These are phyloP conservation scores for Artemisia annua DNA, from an alignment of 129 eudicot species.

Conservation along the genomic window DNA sequence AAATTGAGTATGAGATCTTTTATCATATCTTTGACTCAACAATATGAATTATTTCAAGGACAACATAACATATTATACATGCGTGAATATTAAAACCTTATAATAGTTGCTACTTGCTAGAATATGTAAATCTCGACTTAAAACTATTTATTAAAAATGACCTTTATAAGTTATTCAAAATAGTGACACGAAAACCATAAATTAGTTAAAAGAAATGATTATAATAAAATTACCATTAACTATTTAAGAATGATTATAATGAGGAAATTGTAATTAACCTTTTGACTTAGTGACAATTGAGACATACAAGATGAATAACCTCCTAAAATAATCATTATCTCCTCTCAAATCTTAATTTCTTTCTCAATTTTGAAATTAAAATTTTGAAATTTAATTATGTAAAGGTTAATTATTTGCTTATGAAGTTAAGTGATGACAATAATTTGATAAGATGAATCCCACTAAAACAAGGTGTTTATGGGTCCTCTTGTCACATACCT, in stretches of 20 bases:
- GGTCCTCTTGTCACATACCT: constrained; percentile 44
- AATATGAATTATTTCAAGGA: too few species aligned
- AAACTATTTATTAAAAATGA: too few species aligned
- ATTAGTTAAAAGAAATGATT: constrained; percentile 40
- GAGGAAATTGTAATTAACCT: constrained; percentile 33
- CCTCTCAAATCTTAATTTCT: constrained; percentile 40
- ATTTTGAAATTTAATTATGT: constrained; percentile 7
- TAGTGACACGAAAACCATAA: constrained; percentile 22
- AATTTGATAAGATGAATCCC: constrained; percentile 61
- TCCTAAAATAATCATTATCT: constrained; percentile 36
- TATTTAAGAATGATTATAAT: constrained; percentile 33
- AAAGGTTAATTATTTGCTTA: constrained; percentile 36
- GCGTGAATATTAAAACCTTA: too few species aligned
- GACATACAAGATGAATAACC: constrained; percentile 29
- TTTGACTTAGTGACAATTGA: constrained; percentile 43
- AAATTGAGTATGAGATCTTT: too few species aligned
- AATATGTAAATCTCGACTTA: too few species aligned
- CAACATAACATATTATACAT: too few species aligned
- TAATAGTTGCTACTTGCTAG: too few species aligned
- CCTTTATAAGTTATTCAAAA: neutral
- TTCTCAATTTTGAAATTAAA: constrained; percentile 1
- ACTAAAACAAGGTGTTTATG: constrained; percentile 51
- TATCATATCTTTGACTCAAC: too few species aligned
- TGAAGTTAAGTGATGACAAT: constrained; percentile 48
- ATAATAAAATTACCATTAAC: constrained; percentile 31